Percentiles rank a stretch among this genome's conserved stretches.
Evolutionary conservation across 306 rosid genomes (phyloP).

Genomic region (Vigna trinervia): DNA sequence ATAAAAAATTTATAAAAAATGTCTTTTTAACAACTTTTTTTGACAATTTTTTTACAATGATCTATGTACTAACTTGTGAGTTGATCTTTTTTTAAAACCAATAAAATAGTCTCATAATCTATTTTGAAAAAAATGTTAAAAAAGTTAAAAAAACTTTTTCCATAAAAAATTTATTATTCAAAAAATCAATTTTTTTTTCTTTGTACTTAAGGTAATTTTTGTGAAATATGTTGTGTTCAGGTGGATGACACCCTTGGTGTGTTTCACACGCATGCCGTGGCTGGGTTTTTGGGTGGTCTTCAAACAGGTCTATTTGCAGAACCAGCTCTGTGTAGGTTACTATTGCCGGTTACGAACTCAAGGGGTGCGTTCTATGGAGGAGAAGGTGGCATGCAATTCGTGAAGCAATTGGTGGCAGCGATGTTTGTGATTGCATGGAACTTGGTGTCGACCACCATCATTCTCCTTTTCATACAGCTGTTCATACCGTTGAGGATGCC

Average conservation of each 20-base stretch:
- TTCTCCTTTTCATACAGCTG: slow-evolving; percentile 65
- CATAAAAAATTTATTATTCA: no score
- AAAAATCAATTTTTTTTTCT: no score
- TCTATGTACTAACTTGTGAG: no score
- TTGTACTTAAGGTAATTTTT: no score
- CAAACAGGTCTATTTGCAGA: slow-evolving; percentile 91
- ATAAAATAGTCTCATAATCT: no score
- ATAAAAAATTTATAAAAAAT: no score
- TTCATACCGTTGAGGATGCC: slow-evolving; percentile 91
- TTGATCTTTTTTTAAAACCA: no score
- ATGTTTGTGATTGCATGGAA: slow-evolving; percentile 81
- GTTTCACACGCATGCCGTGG: slow-evolving; percentile 97
- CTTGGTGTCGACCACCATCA: slow-evolving; percentile 79
- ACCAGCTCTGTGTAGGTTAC: slow-evolving; percentile 71
- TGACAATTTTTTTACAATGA: no score
- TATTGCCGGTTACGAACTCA: slow-evolving; percentile 59
- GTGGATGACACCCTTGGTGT: slow-evolving; percentile 94
- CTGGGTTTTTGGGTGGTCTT: slow-evolving; percentile 90
- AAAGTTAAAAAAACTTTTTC: no score
- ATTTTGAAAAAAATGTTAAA: no score
- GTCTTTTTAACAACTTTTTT: no score
- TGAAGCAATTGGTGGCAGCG: slow-evolving; percentile 85
- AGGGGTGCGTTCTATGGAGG: slow-evolving; percentile 89
- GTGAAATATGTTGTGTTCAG: slow-evolving; percentile 38
- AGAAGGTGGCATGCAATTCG: slow-evolving; percentile 70